These are phyloP conservation scores for Apophysomyces ossiformis DNA, from an alignment of 371 early-diverging fungal species.

Conservation along the genomic window DNA sequence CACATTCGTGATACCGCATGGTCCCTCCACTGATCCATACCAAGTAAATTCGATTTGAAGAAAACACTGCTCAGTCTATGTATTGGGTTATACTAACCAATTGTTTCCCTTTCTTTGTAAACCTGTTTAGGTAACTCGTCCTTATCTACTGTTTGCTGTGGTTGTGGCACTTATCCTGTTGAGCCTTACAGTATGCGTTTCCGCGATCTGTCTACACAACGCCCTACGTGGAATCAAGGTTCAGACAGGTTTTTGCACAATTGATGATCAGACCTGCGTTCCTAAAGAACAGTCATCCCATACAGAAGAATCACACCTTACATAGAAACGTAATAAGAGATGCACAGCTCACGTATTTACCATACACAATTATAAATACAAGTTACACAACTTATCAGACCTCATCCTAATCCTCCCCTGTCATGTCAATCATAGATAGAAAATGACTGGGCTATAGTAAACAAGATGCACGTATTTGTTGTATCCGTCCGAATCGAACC, in stretches of 20 bases:
- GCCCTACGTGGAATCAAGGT: neutral
- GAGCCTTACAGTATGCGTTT: neutral
- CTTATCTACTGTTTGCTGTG: neutral
- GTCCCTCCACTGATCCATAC: conserved; percentile 22
- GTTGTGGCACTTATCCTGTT: neutral
- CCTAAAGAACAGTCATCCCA: too few relatives aligned
- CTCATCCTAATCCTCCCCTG: too few relatives aligned
- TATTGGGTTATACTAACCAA: neutral
- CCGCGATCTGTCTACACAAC: neutral
- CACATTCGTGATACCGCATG: conserved; percentile 22
- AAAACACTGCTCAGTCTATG: too few relatives aligned
- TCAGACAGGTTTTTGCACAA: neutral
- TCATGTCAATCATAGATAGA: too few relatives aligned
- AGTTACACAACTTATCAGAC: too few relatives aligned
- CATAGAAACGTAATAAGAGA: too few relatives aligned
- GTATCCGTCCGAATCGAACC: too few relatives aligned
- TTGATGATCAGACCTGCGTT: neutral
- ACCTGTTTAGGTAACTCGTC: neutral
- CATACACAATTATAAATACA: too few relatives aligned
- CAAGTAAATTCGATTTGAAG: conserved; percentile 16
- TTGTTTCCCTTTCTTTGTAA: neutral
- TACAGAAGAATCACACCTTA: too few relatives aligned
- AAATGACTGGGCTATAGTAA: too few relatives aligned
- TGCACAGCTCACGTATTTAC: too few relatives aligned
- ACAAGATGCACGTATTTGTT: too few relatives aligned